phyloP scores from a whole-genome alignment of 208 protist genomes.

The Porcisia deanei region DNA sequence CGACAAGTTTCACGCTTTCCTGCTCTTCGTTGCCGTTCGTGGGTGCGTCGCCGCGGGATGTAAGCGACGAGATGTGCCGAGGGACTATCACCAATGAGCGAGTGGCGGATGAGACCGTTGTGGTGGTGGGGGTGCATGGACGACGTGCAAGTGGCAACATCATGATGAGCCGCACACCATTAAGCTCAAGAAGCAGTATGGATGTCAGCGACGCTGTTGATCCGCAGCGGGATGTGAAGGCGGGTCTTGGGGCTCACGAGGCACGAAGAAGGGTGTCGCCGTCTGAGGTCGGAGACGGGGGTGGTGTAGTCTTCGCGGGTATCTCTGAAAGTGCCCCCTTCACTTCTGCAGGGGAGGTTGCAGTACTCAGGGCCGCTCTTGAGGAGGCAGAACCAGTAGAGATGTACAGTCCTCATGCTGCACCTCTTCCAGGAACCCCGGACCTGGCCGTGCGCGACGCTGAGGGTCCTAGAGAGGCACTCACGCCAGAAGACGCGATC shows the following conservation, averaged over 20 bases:
- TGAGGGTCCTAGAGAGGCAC: not conserved
- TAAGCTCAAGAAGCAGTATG: not conserved
- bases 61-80: not conserved
- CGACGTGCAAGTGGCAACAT: not conserved
- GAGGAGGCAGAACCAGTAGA: not conserved
- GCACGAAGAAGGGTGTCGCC: not conserved
- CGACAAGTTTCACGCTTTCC: slow-evolving; percentile 8
- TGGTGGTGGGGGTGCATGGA: not conserved
- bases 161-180: not conserved
- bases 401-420: not conserved
- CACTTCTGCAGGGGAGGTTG: not conserved
- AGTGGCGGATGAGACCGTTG: not conserved
- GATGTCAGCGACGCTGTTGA: not conserved
- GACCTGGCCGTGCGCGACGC: not conserved
- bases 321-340: not conserved
- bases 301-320: not conserved
- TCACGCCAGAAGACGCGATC: not conserved
- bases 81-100: not conserved
- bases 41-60: not conserved
- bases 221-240: not conserved
- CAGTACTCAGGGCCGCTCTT: not conserved
- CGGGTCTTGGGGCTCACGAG: not conserved
- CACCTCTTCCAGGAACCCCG: not conserved
- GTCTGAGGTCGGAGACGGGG: not conserved
- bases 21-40: not conserved